phyloP scores from a whole-genome alignment of 306 rosid species.

The Quercus ilex region DNA sequence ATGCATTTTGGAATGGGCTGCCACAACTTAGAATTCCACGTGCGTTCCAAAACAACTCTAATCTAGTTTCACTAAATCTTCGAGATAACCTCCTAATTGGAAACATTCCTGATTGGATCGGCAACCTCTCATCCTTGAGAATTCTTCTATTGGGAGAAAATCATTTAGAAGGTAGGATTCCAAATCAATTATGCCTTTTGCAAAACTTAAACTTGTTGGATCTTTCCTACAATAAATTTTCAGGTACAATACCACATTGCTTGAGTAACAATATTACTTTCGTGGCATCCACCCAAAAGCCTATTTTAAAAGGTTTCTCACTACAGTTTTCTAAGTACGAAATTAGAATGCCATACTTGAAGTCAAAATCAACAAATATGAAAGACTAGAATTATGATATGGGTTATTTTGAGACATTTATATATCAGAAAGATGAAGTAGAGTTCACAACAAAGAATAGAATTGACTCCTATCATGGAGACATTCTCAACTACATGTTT shows the following conservation, averaged over 20 bases:
- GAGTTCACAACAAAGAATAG: background rate
- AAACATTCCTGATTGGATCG: background rate
- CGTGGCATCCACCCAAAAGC: background rate
- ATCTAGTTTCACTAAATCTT: background rate
- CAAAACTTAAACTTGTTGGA: background rate
- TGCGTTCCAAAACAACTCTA: background rate
- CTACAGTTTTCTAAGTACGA: rapidly evolving
- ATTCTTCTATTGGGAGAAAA: background rate
- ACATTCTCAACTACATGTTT: background rate
- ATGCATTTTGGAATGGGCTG: no score
- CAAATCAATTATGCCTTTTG: background rate
- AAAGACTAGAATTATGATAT: background rate
- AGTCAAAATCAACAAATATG: background rate
- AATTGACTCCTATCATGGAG: background rate
- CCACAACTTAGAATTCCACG: background rate
- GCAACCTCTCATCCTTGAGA: background rate
- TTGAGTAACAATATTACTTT: background rate
- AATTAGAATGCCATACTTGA: background rate
- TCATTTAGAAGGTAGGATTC: background rate
- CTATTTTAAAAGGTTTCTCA: background rate
- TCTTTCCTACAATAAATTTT: background rate
- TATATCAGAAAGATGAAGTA: background rate
- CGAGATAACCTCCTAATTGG: background rate
- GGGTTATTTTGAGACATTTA: rapidly evolving
- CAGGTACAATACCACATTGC: background rate